These are phyloP conservation scores for Cyclotella baltica DNA, from an alignment of 108 stramenopile species.

Conservation along the genomic window DNA sequence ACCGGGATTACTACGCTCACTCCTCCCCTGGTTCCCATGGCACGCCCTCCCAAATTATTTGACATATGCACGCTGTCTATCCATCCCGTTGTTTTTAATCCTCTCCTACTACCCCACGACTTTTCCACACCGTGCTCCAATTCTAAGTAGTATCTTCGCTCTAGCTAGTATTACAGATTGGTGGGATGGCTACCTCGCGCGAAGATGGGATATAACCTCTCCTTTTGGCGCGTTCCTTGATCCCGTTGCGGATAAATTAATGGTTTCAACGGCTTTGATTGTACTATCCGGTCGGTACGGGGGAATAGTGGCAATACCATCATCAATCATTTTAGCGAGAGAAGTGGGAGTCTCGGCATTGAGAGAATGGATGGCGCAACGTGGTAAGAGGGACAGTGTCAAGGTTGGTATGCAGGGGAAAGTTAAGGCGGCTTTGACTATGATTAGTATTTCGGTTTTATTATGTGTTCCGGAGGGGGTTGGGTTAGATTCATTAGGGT, in stretches of 20 bases:
- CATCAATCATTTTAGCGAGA: slow-evolving; percentile 86
- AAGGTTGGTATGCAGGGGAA: slow-evolving; percentile 91
- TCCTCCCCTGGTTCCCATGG: slow-evolving; percentile 71
- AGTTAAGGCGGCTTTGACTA: slow-evolving; percentile 86
- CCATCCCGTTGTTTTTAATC: slow-evolving; percentile 69
- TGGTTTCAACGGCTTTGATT: slow-evolving; percentile 92
- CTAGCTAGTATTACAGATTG: slow-evolving; percentile 88
- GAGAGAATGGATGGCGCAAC: slow-evolving; percentile 95
- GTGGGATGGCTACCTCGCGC: slow-evolving; percentile 93
- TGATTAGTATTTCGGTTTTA: slow-evolving; percentile 74
- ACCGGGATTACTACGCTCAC: slow-evolving; percentile 51
- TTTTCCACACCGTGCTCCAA: slow-evolving; percentile 38
- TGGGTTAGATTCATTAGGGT: slow-evolving; percentile 33
- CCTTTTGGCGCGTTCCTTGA: slow-evolving; percentile 96
- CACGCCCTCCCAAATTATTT: slow-evolving; percentile 74
- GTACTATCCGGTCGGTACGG: slow-evolving; percentile 84
- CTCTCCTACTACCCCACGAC: slow-evolving; percentile 57
- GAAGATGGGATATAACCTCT: slow-evolving; percentile 80
- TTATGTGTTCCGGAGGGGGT: slow-evolving; percentile 63
- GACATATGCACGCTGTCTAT: slow-evolving; percentile 77
- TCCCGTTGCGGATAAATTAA: slow-evolving; percentile 97
- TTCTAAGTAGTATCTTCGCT: slow-evolving; percentile 56
- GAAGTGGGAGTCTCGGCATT: slow-evolving; percentile 93
- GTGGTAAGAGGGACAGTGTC: slow-evolving; percentile 81
- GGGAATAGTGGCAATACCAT: slow-evolving; percentile 71